Evolutionary conservation across 225 moss, liverwort and hornwort species (phyloP).

Genomic region (Physcomitrellopsis africana): DNA sequence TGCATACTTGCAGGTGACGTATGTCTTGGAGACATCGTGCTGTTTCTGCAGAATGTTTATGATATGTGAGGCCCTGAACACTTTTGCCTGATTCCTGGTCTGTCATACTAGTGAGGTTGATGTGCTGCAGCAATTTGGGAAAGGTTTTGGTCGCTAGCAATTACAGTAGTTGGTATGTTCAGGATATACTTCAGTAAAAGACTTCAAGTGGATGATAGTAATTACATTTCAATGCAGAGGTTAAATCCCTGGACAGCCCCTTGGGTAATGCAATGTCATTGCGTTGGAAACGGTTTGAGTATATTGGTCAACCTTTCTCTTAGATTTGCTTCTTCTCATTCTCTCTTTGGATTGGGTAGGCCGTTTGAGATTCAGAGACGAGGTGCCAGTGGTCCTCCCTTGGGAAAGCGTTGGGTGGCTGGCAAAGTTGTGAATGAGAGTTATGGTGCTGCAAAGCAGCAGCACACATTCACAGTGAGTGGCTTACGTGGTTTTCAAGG

Average conservation of each 20-base stretch:
- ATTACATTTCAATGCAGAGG: not conserved
- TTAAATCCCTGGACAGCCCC: not conserved
- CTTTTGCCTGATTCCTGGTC: conserved; percentile 9
- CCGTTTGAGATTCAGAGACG: conserved; percentile 30
- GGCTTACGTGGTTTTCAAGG: conserved; percentile 6
- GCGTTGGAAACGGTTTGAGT: not conserved
- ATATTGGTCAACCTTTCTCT: no score
- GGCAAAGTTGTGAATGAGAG: conserved; percentile 92
- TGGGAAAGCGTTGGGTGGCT: conserved; percentile 72
- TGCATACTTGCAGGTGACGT: conserved; percentile 72
- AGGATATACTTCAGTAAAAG: not conserved
- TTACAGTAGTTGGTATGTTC: not conserved
- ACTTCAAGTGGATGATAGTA: conserved; percentile 5
- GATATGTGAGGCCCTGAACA: conserved; percentile 51
- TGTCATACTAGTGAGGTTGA: conserved; percentile 11
- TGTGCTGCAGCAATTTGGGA: not conserved
- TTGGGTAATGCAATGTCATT: not conserved
- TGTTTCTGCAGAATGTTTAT: conserved; percentile 73
- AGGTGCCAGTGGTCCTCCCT: conserved; percentile 41
- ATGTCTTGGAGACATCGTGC: conserved; percentile 73
- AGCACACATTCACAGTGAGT: conserved; percentile 97
- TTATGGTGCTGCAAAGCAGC: conserved; percentile 85
- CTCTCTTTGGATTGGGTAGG: conserved; percentile 40
- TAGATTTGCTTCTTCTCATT: not conserved
- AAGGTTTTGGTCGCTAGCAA: not conserved